These are phyloP conservation scores for Yamadazyma taylorii DNA, from an alignment of 1,139 yeast genomes.

Conservation along the genomic window DNA sequence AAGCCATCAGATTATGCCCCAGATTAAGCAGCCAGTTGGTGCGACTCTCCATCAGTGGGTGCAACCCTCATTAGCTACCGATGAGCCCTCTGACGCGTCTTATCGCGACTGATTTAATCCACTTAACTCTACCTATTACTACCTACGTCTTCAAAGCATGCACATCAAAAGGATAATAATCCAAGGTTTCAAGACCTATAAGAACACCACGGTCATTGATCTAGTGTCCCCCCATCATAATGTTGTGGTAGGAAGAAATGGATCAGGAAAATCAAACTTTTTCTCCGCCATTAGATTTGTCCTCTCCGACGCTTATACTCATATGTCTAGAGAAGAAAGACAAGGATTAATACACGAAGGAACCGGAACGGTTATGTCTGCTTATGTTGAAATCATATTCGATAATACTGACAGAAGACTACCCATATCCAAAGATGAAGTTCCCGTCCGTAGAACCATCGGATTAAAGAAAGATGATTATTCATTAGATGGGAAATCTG, in stretches of 20 bases:
- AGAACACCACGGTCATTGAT: conserved; percentile 78
- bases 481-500: conserved; percentile 74
- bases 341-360: conserved; percentile 90
- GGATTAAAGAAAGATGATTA: conserved; percentile 92
- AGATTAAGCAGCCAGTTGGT: no score
- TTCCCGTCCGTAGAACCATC: conserved; percentile 79
- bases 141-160: conserved; percentile 26
- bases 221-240: conserved; percentile 78
- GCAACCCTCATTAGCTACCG: background rate
- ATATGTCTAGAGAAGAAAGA: conserved; percentile 85
- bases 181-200: conserved; percentile 94
- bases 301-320: conserved; percentile 84
- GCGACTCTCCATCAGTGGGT: background rate
- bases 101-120: no score
- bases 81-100: conserved; percentile 10
- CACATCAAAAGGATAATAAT: conserved; percentile 56
- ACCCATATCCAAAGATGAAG: conserved; percentile 67
- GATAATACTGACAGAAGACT: conserved; percentile 79
- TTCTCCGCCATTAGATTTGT: conserved; percentile 96
- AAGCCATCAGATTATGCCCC: no score
- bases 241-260: conserved; percentile 93
- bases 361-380: conserved; percentile 88
- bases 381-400: conserved; percentile 86
- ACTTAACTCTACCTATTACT: no score
- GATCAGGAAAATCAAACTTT: conserved; percentile 95